A percentile compares a stretch with the other conserved stretches of the same genome.
Evolutionary conservation across 441 rosid species (phyloP).

Genomic region (Gossypium schwendimanii): DNA sequence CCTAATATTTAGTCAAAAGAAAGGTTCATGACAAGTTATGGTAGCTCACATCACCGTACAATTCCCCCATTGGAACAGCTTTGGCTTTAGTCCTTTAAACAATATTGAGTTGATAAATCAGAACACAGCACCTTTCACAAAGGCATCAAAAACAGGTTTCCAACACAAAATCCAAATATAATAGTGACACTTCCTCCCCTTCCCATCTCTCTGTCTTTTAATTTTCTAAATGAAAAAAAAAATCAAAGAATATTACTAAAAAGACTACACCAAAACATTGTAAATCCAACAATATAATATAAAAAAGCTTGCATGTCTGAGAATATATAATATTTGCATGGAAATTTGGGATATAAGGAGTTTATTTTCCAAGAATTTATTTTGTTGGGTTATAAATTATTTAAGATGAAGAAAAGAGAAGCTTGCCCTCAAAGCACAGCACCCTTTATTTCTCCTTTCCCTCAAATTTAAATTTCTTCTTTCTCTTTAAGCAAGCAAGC

Average conservation of each 20-base stretch:
- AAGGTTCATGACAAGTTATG: not conserved
- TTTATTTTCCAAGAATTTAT: constrained; percentile 3
- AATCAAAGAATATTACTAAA: not conserved
- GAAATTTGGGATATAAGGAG: not conserved
- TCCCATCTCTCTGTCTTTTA: constrained; percentile 1
- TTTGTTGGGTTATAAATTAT: not conserved
- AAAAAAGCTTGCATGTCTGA: constrained; percentile 19
- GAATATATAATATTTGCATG: constrained; percentile 28
- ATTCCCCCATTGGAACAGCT: not conserved
- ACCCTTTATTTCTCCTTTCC: constrained; percentile 7
- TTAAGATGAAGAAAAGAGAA: constrained; percentile 9
- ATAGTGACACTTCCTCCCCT: not conserved
- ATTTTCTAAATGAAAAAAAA: not conserved
- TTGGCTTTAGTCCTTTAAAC: not conserved
- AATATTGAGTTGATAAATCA: not conserved
- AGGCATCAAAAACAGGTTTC: constrained; percentile 17
- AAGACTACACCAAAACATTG: constrained; percentile 1
- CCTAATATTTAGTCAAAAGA: not conserved
- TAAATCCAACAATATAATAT: not conserved
- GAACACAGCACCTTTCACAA: constrained; percentile 9
- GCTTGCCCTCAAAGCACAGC: constrained; percentile 14
- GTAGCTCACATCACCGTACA: not conserved
- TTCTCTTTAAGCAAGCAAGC: constrained; percentile 39
- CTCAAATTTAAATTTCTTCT: not conserved
- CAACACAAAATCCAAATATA: not conserved